Conservation (phyloP, 1,139 yeast species). For the Taphrina wiesneri region DNA sequence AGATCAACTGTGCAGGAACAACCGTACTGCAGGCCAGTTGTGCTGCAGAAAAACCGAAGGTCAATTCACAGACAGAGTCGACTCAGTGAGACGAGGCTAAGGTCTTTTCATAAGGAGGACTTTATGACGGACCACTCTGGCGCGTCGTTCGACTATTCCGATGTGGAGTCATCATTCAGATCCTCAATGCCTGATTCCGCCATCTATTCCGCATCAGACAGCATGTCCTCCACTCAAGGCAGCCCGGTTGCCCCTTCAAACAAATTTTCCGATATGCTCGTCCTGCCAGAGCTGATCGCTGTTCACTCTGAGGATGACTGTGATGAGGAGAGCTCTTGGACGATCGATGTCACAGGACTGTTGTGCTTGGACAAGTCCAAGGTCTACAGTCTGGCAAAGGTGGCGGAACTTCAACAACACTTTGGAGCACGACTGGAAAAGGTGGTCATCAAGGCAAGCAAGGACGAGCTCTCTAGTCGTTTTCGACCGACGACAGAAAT, state of each 20-base stretch:
- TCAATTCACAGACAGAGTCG: not conserved
- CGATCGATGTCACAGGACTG: not conserved
- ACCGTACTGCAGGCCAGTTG: not conserved
- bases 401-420: constrained; percentile 10
- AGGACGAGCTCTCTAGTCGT: not conserved
- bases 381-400: not conserved
- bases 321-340: not conserved
- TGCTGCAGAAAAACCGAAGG: not conserved
- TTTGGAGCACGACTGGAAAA: constrained; percentile 1
- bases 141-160: not conserved
- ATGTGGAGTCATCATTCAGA: not conserved
- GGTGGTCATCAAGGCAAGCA: constrained; percentile 8
- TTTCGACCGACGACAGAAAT: not conserved
- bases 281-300: not conserved
- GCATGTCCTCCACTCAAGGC: not conserved
- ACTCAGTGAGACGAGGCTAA: not conserved
- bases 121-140: not conserved
- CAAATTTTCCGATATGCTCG: not conserved
- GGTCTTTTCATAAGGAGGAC: not conserved
- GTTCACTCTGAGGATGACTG: not conserved
- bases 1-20: not conserved
- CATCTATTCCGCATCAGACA: not conserved
- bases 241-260: not conserved
- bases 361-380: constrained; percentile 14
- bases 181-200: constrained; percentile 1